Base-by-base conservation (phyloP, 192 early-diverging fungal species). In the Coemansia sp. region DNA sequence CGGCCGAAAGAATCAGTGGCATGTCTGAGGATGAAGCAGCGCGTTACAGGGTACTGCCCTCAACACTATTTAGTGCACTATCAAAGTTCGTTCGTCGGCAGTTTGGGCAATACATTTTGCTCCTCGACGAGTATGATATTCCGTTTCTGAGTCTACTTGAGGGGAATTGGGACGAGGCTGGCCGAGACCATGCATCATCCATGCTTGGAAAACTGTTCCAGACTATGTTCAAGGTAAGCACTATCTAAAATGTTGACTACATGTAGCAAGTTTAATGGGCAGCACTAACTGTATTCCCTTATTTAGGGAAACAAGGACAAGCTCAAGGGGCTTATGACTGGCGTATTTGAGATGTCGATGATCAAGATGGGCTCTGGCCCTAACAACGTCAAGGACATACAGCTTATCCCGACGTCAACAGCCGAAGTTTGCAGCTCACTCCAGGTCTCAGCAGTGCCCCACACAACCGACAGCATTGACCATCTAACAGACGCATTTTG, bases 121-220 rank as follows among this genome's bases (percentile, higher is more conserved):
- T 79, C 2, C 60, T 79, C 58, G 77, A 79, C 59, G 77, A 79
- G 49, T 74, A 74, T 13, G 77, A 79, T 23, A 74, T 72, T 61
- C 68, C 77, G 1, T 74, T 74, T 47, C 70, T 79, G 30, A 52
- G 72, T 1, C 39, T 79, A 1, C 46, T 62, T 0, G 40, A 71
- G 30, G 64, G 68, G 6, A 30, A 43, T 0, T 79, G 77, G 77
- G 61, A 39, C 35, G 35, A 21, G n/a, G 53, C 68, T 4, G 61
- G 62, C 3, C 70, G 70, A 21, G 33, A 55, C 1, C 19, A 10
- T 1, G 68, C 77, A 5, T 66, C 67, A 7, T 55, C 62, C 0
- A 64, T 74, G 8, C 43, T 74, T 8, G 68, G 66, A 38, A 53
- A 21, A 0, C 50, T 79, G 13, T 68, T 74, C 21, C 67, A 79